phyloP scores from a whole-genome alignment of 129 eudicot genomes.

The Pulicaria dysenterica region DNA sequence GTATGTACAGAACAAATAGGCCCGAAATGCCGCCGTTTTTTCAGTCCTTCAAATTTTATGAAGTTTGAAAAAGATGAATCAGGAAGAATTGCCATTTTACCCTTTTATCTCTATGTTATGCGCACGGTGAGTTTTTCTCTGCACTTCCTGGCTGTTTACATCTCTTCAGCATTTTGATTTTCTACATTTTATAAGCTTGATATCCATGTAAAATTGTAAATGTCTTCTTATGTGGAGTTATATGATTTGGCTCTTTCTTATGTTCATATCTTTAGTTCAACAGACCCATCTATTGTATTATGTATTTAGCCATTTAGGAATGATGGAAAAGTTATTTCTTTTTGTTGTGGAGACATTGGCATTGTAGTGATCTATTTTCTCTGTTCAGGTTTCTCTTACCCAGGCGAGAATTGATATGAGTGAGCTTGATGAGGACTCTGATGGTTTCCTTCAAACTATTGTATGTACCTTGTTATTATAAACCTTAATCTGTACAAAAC shows the following conservation, averaged over 20 bases:
- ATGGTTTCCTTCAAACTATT: conserved; percentile 94
- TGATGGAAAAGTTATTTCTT: background rate
- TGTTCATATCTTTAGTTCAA: background rate
- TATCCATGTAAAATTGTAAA: background rate
- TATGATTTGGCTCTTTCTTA: background rate
- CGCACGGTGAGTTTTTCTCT: conserved; percentile 73
- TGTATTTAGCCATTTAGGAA: too few species aligned
- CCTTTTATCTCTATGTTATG: conserved; percentile 97
- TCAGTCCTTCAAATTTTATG: conserved; percentile 99
- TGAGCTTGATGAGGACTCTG: conserved; percentile 99
- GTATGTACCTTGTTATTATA: conserved; percentile 43
- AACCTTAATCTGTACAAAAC: conserved; percentile 16
- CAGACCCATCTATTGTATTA: background rate
- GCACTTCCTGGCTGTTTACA: background rate
- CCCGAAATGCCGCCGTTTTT: conserved; percentile 96
- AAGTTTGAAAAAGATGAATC: conserved; percentile 98
- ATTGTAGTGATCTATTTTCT: background rate
- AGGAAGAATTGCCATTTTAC: conserved; percentile 94
- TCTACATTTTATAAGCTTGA: background rate
- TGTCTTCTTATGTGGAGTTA: background rate
- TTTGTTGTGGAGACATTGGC: background rate
- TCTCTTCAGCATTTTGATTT: background rate
- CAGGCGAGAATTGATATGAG: conserved; percentile 99
- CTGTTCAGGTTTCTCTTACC: conserved; percentile 90
- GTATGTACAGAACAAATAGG: conserved; percentile 98